Evolutionary conservation across 2,329 filamentous ascomycete species (phyloP).

Genomic region (Xylaria sp.): DNA sequence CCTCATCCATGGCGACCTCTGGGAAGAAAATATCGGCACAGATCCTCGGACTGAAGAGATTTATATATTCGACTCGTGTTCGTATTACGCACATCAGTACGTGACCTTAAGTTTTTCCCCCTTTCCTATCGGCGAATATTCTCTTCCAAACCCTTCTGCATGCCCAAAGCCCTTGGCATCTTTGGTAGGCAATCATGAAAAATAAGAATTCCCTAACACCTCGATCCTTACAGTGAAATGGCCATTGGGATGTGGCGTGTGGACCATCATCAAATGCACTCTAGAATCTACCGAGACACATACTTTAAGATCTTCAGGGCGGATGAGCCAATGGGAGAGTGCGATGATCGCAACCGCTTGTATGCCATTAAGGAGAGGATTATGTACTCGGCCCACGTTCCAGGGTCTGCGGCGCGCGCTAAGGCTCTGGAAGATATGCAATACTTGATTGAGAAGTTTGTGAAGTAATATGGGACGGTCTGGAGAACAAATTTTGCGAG

Average conservation of each 20-base stretch:
- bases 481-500: background rate
- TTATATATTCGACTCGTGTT: constrained; percentile 13
- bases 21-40: constrained; percentile 18
- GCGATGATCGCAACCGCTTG: background rate
- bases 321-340: background rate
- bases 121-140: background rate
- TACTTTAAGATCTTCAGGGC: background rate
- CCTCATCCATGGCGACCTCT: constrained; percentile 14
- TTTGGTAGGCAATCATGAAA: background rate
- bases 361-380: constrained; percentile 17
- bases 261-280: constrained; percentile 2
- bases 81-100: constrained; percentile 6
- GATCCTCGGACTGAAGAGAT: background rate
- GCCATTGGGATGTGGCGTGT: constrained; percentile 7
- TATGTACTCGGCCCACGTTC: constrained; percentile 6
- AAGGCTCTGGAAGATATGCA: constrained; percentile 12
- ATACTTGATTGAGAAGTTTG: constrained; percentile 13
- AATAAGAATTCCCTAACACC: background rate
- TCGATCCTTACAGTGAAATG: constrained; percentile 2
- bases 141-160: background rate
- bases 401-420: background rate
- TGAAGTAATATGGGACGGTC: background rate
- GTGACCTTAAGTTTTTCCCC: background rate
- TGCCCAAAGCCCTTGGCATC: background rate
- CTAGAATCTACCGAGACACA: background rate